Percentiles rank a stretch among this genome's conserved stretches.
Conservation (phyloP, 2,329 filamentous ascomycete genomes). For the Sporothrix globosa region DNA sequence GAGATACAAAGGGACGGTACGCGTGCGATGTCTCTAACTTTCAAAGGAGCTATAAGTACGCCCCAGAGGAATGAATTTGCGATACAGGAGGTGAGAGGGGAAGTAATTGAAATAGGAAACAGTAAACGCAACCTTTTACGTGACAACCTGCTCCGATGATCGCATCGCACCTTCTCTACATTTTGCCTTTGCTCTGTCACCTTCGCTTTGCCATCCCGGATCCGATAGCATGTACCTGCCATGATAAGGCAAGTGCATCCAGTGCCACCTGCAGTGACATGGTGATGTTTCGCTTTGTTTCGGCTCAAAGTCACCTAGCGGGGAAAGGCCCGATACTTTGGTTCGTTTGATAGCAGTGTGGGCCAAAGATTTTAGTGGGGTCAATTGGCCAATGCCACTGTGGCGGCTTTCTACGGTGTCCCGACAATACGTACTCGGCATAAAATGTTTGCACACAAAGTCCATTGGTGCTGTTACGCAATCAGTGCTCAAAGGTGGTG, state of each 20-base stretch:
- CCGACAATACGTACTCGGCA: slow-evolving; percentile 19
- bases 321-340: not conserved
- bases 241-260: slow-evolving; percentile 20
- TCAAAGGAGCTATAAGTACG: not conserved
- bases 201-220: not conserved
- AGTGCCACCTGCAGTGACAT: not conserved
- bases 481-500: not conserved
- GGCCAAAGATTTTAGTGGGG: not conserved
- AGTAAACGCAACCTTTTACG: slow-evolving; percentile 19
- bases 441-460: slow-evolving; percentile 2
- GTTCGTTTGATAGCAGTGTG: not conserved
- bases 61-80: slow-evolving; percentile 5
- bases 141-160: slow-evolving; percentile 27
- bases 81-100: not conserved
- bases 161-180: slow-evolving; percentile 9
- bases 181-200: not conserved
- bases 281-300: slow-evolving; percentile 39
- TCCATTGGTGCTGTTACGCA: not conserved
- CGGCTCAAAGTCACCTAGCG: slow-evolving; percentile 37
- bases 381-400: slow-evolving; percentile 22
- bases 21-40: not conserved
- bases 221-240: slow-evolving; percentile 26
- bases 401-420: slow-evolving; percentile 8
- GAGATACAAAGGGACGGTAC: not conserved
- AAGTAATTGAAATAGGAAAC: not conserved